Evolutionary conservation across 2,329 filamentous ascomycete genomes (phyloP).

Genomic region (Colletotrichum sojae): DNA sequence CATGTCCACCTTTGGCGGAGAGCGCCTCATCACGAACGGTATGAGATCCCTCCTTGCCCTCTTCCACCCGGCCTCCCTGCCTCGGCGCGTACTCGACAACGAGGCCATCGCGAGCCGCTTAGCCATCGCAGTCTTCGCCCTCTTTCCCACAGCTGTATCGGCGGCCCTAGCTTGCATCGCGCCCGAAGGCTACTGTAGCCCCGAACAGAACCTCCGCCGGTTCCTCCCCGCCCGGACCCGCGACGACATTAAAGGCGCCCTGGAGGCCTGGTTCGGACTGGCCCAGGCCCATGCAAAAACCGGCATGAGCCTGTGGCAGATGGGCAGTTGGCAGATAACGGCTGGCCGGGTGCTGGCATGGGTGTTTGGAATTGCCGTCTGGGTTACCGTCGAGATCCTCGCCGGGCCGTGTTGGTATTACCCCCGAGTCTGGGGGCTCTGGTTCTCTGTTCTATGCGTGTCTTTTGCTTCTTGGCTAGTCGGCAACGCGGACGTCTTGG

Average conservation of each 20-base stretch:
- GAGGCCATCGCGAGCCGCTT: neutral
- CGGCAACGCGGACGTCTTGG: neutral
- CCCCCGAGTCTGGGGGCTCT: neutral
- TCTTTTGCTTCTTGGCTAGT: conserved; percentile 10
- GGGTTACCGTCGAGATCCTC: conserved; percentile 14
- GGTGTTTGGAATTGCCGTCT: conserved; percentile 1
- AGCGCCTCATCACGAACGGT: neutral
- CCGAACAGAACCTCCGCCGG: conserved; percentile 5
- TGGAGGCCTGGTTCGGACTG: conserved; percentile 6
- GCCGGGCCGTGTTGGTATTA: conserved; percentile 14
- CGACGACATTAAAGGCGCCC: conserved; percentile 17
- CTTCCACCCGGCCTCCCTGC: neutral
- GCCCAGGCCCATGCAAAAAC: neutral
- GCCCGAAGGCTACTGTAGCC: conserved; percentile 1
- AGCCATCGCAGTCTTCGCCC: neutral
- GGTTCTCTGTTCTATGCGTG: conserved; percentile 3
- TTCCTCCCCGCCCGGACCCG: conserved; percentile 18
- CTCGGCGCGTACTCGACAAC: neutral
- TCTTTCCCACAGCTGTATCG: conserved; percentile 11
- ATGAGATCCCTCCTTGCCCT: neutral
- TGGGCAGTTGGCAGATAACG: conserved; percentile 1
- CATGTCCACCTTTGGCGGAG: neutral
- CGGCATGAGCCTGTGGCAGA: neutral
- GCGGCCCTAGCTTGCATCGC: neutral
- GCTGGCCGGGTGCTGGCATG: neutral